Conservation (phyloP, 768 basidiomycete species). For the Leccinum sublutescens region DNA sequence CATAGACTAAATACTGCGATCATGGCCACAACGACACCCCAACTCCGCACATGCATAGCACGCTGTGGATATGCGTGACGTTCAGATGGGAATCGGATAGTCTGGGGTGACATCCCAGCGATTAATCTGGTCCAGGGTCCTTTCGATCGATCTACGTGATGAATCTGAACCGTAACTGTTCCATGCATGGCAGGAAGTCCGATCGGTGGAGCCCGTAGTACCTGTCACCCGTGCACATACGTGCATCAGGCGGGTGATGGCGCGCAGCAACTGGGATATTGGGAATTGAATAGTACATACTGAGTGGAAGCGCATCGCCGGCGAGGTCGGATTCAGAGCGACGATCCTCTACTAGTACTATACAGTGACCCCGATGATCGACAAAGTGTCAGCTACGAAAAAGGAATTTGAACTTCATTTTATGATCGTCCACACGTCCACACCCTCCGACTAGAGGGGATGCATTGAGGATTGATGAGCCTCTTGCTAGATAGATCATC, state of each 20-base stretch:
- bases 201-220: neutral
- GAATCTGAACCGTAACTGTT: neutral
- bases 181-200: neutral
- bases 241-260: neutral
- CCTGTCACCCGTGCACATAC: too few relatives aligned
- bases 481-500: neutral
- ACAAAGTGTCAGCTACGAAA: neutral
- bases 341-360: neutral
- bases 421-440: neutral
- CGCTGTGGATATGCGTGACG: too few relatives aligned
- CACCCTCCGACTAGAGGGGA: neutral
- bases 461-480: neutral
- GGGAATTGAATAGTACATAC: neutral
- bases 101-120: neutral
- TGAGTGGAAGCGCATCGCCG: neutral
- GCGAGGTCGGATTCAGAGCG: neutral
- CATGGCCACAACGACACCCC: neutral
- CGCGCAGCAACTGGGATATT: neutral
- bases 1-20: neutral
- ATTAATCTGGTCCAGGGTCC: neutral
- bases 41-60: neutral
- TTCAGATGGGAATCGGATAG: neutral
- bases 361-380: neutral
- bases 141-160: neutral
- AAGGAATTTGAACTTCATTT: neutral